Evolutionary conservation across 2,329 filamentous ascomycete genomes (phyloP), one percentile per base, ranked within the genome.

Genomic region (Aspergillus uvarum): DNA sequence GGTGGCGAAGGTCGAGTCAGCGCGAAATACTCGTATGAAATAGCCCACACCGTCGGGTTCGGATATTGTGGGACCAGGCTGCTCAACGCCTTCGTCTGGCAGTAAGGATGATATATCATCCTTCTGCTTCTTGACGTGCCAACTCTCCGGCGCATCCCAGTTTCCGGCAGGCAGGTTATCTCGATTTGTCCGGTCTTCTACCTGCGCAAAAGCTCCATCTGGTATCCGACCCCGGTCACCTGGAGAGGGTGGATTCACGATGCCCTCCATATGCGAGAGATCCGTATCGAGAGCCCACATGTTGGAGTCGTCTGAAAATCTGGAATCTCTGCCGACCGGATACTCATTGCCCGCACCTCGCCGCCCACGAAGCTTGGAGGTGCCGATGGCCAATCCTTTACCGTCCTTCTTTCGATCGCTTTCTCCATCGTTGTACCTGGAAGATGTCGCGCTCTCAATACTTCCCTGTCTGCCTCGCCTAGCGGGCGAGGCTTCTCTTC

Each of bases 111-210:
- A 67, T n/a, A 72, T 60, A 47, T 78, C 76, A 24, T 79, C 77
- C 44, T 70, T 69, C 44, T 80, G 77, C 59, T 87, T 88, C 67
- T 90, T 91, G 26, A 98, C 94, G 54, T 91, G 92, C 95, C 95
- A 99, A 73, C 93, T 97, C 74, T 98, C 94, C 1, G 95, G 94
- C 3, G 93, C 93, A 74, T 96, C 91, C 94, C 94, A 99, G 3
- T 86, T 86, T 1, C 88, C 87, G 44, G 73, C 77, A 53, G 79
- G 75, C 38, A 68, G 61, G 22, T 74, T 73, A 32, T 78, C 74
- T 22, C 69, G 64, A 26, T 75, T 72, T 16, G 61, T 67, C 31
- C 63, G 55, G n/a, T 68, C 65, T 47, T 73, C 66, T 24, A 67
- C 66, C 22, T 72, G 73, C n/a, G 67, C 60, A 47, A 67, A 56